A percentile compares a stretch with the other conserved stretches of the same genome.
Evolutionary conservation across 768 basidiomycete genomes (phyloP).

Genomic region (Collybiopsis luxurians): DNA sequence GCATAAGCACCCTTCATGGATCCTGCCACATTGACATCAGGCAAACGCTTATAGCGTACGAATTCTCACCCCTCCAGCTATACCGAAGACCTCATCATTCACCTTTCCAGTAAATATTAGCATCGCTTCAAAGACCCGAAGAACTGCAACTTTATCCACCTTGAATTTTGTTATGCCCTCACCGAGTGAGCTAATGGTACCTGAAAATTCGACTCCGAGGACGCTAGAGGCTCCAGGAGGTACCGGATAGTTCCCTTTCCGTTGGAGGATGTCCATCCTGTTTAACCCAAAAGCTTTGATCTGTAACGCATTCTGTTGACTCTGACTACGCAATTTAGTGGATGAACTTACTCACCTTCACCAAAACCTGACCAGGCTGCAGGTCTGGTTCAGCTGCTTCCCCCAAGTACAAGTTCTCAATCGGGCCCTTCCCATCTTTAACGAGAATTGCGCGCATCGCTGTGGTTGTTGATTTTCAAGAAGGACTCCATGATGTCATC

Average conservation of each 20-base stretch:
- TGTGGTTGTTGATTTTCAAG: conserved; percentile 3
- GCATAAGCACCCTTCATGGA: conserved; percentile 82
- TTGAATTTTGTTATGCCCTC: conserved; percentile 50
- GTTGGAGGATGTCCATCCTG: conserved; percentile 79
- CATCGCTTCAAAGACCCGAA: no score
- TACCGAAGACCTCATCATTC: conserved; percentile 75
- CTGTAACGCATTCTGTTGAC: conserved; percentile 28
- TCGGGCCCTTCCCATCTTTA: conserved; percentile 71
- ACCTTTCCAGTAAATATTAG: conserved; percentile 12
- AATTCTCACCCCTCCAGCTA: conserved; percentile 75
- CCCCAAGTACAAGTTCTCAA: conserved; percentile 78
- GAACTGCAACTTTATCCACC: no score
- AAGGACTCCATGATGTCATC: not conserved
- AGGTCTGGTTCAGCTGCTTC: conserved; percentile 63
- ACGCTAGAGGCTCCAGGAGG: conserved; percentile 74
- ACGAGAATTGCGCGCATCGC: conserved; percentile 79
- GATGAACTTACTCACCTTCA: conserved; percentile 54
- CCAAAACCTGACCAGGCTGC: conserved; percentile 61
- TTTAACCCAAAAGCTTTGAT: conserved; percentile 86
- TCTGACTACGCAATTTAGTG: not conserved
- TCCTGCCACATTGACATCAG: not conserved
- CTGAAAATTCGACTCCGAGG: conserved; percentile 88
- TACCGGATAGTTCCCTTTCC: conserved; percentile 70
- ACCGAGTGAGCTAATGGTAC: conserved; percentile 55
- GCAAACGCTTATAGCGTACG: not conserved